Evolutionary conservation across 441 rosid species (phyloP), one percentile per base, ranked within the genome.

Genomic region (Erodium chrysanthum): DNA sequence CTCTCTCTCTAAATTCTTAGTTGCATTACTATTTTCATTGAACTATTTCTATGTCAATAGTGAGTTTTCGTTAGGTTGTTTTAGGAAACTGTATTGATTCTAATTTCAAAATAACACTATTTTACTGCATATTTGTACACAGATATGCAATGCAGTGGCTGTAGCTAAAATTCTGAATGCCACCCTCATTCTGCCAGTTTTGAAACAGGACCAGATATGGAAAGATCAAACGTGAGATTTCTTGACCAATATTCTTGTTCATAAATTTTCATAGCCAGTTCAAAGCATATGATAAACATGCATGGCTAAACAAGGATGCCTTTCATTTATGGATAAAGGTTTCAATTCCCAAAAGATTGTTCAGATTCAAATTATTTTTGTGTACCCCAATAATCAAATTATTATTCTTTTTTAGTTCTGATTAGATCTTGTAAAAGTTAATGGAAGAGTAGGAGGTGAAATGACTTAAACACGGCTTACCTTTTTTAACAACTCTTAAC

Each of bases 141-240:
- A 94, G 98, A 94, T 94, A 76, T 91, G 98, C 77, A 94, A 94
- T 85, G 98, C 98, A 0, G 98, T 94, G 74, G 98, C 96, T 64
- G 98, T 94, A 70, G 97, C 98, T 46, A 94, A 89, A 83, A 94
- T 94, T 77, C 72, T 94, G 97, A 91, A 94, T 80, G 97, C 97
- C 58, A 91, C 97, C 68, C 88, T 94, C 71, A 94, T 94, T 74
- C 84, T 94, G 68, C 97, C 98, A 64, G 98, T 94, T 63, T 75
- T 94, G 77, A 94, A 94, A 89, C 97, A 94, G 80, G 98, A 94
- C 77, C 98, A 94, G 78, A 94, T 94, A 73, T 91, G 98, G 98
- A 91, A 94, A 75, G 98, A 94, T 79, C 96, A 90, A 78, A 94
- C 98, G 96, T 94, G 76, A 79, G 90, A 73, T 73, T 4, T 66